A percentile compares a stretch with the other conserved stretches of the same genome.
phyloP scores from a whole-genome alignment of 1,284 basidiomycete genomes.

The Sporisorium graminicola region DNA sequence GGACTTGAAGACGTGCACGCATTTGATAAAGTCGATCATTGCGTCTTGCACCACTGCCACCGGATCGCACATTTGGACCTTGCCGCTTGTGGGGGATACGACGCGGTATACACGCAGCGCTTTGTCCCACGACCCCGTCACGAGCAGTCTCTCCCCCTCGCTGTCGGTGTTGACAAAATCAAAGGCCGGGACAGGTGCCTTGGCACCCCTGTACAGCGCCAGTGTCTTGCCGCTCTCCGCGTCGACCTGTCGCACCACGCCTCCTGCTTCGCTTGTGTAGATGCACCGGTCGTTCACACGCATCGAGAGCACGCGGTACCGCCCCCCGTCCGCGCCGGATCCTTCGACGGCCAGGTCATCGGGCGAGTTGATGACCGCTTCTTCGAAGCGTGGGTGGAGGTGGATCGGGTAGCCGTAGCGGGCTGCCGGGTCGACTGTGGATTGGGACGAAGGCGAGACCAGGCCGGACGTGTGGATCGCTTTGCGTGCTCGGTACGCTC shows the following conservation, averaged over 20 bases:
- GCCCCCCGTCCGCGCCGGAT: slow-evolving; percentile 36
- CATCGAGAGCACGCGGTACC: slow-evolving; percentile 25
- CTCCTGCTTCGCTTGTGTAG: slow-evolving; percentile 39
- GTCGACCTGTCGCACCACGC: slow-evolving; percentile 29
- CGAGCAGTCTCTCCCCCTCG: slow-evolving; percentile 19
- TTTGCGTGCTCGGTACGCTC: slow-evolving; percentile 34
- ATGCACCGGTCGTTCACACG: slow-evolving; percentile 6
- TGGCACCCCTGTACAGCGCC: slow-evolving; percentile 32
- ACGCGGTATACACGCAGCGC: slow-evolving; percentile 28
- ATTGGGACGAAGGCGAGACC: no score
- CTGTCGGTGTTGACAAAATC: slow-evolving; percentile 2
- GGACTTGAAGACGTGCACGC: slow-evolving; percentile 24
- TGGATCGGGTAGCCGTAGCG: slow-evolving; percentile 47
- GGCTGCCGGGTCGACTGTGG: not conserved
- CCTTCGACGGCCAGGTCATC: slow-evolving; percentile 29
- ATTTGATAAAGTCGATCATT: slow-evolving; percentile 53
- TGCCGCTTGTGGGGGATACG: no score
- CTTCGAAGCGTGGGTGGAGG: slow-evolving; percentile 23
- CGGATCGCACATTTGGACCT: not conserved
- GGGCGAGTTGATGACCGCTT: slow-evolving; percentile 1
- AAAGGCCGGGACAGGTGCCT: slow-evolving; percentile 28
- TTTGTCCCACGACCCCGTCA: slow-evolving; percentile 49
- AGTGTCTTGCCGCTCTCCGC: slow-evolving; percentile 26
- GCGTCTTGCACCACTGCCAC: slow-evolving; percentile 16
- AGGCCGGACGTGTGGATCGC: slow-evolving; percentile 30